Base-by-base conservation (phyloP, 1,284 basidiomycete genomes). In the Trametes versicolor region DNA sequence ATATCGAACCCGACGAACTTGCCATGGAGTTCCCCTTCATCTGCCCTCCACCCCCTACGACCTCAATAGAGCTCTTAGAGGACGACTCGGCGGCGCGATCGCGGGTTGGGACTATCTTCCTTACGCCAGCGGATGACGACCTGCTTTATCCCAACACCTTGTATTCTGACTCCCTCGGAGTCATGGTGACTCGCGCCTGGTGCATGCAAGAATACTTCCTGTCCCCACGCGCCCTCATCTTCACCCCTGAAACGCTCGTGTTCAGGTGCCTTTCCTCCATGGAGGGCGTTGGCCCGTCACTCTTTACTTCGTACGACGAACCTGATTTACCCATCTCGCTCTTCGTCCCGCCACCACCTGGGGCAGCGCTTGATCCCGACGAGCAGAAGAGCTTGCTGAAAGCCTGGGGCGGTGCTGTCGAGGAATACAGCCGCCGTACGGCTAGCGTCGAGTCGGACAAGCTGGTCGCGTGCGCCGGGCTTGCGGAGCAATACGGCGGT, bases 151-250 rank as follows among this genome's bases (percentile, higher is more conserved):
- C n/a, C n/a, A n/a, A n/a, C n/a, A n/a, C n/a, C n/a, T n/a, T n/a
- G n/a, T n/a, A n/a, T n/a, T n/a, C n/a, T n/a, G n/a, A n/a, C n/a
- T n/a, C n/a, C n/a, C 48, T 50, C 3, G 48, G 21, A 58, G 49
- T 41, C 65, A 54, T 69, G 23, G 52, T 39, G 41, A 32, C 54
- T 34, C 65, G 65, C 15, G 67, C 60, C 2, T 69, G 67, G 67
- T 69, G 67, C 56, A 43, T 69, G 21, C 50, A 64, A 25, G 64
- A 69, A 52, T 53, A 49, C 21, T 37, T 69, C 10, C 53, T 69
- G 34, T 66, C 67, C 9, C 47, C 64, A 8, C 59, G 67, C 21
- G 49, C 60, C 15, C 63, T 69, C 32, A 50, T 66, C 10, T 69
- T 62, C 29, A 56, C 65, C 10, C 60, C 67, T 3, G 57, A 62